Evolutionary conservation across 805 yeast species (phyloP).

Genomic region (Myxozyma lipomycoides): DNA sequence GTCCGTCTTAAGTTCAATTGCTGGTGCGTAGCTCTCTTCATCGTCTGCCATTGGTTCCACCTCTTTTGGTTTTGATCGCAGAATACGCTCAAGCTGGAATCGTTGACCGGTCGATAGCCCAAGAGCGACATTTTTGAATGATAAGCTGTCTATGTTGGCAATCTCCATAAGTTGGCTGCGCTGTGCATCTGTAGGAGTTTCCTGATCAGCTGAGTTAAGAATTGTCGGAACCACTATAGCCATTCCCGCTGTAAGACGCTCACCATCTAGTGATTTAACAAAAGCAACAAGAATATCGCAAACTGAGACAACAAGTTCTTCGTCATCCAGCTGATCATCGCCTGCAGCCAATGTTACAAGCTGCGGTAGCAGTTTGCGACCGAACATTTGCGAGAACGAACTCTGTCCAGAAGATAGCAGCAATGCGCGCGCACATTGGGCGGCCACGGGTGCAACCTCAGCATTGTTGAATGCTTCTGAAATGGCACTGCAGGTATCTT

Average conservation of each 20-base stretch:
- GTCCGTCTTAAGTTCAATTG: neutral
- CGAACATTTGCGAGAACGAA: constrained; percentile 38
- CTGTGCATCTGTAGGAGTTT: constrained; percentile 5
- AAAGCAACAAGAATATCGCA: constrained; percentile 52
- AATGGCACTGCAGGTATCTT: constrained; percentile 36
- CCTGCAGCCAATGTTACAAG: constrained; percentile 38
- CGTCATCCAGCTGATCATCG: constrained; percentile 31
- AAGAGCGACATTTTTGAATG: constrained; percentile 43
- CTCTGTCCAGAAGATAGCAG: constrained; percentile 40
- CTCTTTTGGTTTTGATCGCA: constrained; percentile 16
- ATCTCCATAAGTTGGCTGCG: constrained; percentile 34
- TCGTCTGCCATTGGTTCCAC: neutral
- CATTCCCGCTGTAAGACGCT: constrained; percentile 34
- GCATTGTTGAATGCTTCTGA: constrained; percentile 39
- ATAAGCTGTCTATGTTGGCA: constrained; percentile 32
- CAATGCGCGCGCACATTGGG: constrained; percentile 62
- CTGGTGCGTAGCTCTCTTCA: neutral
- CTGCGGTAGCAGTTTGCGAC: constrained; percentile 47
- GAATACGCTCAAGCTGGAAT: constrained; percentile 20
- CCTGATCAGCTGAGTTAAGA: constrained; percentile 18
- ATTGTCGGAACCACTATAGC: constrained; percentile 33
- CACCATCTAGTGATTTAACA: constrained; percentile 39
- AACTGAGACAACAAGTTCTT: constrained; percentile 27
- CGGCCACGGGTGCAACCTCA: constrained; percentile 42
- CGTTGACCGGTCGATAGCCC: constrained; percentile 41